Percentiles rank a stretch among this genome's conserved stretches.
Conservation (phyloP, 2,329 filamentous ascomycete genomes). For the Colletotrichum simmondsii region DNA sequence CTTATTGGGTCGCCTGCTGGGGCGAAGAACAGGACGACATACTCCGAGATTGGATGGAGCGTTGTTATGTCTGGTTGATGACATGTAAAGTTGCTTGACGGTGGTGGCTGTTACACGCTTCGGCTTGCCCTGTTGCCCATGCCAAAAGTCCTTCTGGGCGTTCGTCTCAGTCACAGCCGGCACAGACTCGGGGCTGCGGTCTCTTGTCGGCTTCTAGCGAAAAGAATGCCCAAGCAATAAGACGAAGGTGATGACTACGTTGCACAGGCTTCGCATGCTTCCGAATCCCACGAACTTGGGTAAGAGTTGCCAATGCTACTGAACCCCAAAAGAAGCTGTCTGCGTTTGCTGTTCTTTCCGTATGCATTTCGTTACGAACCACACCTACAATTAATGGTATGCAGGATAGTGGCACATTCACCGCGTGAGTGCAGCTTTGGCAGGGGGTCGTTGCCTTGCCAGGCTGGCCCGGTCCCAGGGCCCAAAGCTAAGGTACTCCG, state of each 20-base stretch:
- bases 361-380: constrained; percentile 12
- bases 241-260: neutral
- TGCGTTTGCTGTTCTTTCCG: neutral
- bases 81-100: neutral
- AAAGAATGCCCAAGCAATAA: neutral
- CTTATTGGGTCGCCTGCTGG: neutral
- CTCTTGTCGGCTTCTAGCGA: neutral
- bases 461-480: constrained; percentile 17
- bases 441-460: constrained; percentile 30
- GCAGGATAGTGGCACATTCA: constrained; percentile 20
- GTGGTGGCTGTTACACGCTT: neutral
- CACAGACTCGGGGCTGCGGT: neutral
- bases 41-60: neutral
- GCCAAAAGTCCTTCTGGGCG: neutral
- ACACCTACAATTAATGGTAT: neutral
- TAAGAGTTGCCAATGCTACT: neutral
- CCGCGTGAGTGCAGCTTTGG: neutral
- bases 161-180: neutral
- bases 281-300: neutral
- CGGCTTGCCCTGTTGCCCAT: neutral
- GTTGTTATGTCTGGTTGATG: neutral
- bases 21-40: neutral
- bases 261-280: neutral
- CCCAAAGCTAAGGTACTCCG: constrained; percentile 22
- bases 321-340: neutral